These are phyloP conservation scores for Onygenales sp. DNA, from an alignment of 2,329 filamentous ascomycete genomes.

Conservation along the genomic window DNA sequence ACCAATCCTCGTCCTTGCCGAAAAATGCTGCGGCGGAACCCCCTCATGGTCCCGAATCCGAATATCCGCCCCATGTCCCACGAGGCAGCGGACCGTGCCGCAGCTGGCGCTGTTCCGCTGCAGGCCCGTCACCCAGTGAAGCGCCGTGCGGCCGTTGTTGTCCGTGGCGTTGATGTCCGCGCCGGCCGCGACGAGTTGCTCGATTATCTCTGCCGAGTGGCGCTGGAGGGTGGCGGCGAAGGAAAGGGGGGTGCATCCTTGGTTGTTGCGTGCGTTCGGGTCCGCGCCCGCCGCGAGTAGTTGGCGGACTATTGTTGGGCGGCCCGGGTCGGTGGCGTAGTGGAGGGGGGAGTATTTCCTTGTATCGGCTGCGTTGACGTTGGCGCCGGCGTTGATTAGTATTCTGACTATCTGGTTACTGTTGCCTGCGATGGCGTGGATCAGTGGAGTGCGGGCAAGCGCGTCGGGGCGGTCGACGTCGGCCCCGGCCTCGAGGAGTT, in stretches of 20 bases:
- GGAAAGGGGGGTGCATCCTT: too few relatives aligned
- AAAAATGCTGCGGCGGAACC: background rate
- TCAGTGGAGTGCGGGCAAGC: background rate
- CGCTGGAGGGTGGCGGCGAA: too few relatives aligned
- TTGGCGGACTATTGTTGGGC: too few relatives aligned
- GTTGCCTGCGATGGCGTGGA: background rate
- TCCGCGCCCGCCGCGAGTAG: too few relatives aligned
- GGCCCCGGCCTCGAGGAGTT: background rate
- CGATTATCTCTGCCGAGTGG: background rate
- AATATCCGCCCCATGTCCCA: background rate
- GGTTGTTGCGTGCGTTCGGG: too few relatives aligned
- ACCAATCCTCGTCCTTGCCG: background rate
- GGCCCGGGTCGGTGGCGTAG: too few relatives aligned
- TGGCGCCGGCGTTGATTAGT: background rate
- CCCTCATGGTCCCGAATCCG: background rate
- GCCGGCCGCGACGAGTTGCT: background rate
- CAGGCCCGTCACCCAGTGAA: background rate
- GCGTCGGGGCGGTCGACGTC: background rate
- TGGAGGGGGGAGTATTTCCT: too few relatives aligned
- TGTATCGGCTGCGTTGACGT: background rate
- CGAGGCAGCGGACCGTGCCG: background rate
- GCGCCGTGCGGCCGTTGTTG: background rate
- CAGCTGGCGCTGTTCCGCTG: too few relatives aligned
- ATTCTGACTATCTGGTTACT: background rate
- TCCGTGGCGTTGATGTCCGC: background rate